These are phyloP conservation scores for Exophiala lecanii-corni DNA, from an alignment of 2,329 filamentous ascomycete genomes.

Conservation along the genomic window DNA sequence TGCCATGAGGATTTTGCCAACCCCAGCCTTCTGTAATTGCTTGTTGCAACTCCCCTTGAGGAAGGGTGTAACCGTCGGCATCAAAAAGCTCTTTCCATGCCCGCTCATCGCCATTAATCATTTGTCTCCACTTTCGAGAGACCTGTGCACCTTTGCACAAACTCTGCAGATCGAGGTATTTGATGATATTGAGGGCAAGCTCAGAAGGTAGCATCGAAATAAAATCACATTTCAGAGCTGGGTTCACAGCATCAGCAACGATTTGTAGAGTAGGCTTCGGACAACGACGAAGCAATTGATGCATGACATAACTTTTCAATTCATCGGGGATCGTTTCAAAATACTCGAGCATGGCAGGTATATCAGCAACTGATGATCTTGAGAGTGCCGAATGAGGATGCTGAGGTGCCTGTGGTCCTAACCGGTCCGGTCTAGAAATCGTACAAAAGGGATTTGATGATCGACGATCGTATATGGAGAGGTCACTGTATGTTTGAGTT, in stretches of 20 bases:
- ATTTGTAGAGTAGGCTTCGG: conserved; percentile 83
- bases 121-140: conserved; percentile 86
- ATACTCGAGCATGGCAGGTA: conserved; percentile 78
- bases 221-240: conserved; percentile 91
- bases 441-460: conserved; percentile 7
- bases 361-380: conserved; percentile 60
- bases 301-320: conserved; percentile 95
- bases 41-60: conserved; percentile 74
- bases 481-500: conserved; percentile 7
- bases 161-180: conserved; percentile 78
- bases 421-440: not conserved
- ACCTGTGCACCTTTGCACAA: conserved; percentile 89
- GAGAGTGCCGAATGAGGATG: conserved; percentile 14
- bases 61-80: conserved; percentile 71
- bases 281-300: conserved; percentile 84
- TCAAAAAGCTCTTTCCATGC: conserved; percentile 94
- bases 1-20: conserved; percentile 82
- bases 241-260: conserved; percentile 86
- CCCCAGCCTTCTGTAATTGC: conserved; percentile 93
- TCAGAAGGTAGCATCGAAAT: conserved; percentile 78
- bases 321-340: conserved; percentile 89
- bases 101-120: conserved; percentile 88
- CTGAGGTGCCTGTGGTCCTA: not conserved
- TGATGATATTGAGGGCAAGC: conserved; percentile 79
- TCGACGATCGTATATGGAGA: conserved; percentile 8